Conservation (phyloP, 2,329 filamentous ascomycete genomes). For the Fusarium siculi region DNA sequence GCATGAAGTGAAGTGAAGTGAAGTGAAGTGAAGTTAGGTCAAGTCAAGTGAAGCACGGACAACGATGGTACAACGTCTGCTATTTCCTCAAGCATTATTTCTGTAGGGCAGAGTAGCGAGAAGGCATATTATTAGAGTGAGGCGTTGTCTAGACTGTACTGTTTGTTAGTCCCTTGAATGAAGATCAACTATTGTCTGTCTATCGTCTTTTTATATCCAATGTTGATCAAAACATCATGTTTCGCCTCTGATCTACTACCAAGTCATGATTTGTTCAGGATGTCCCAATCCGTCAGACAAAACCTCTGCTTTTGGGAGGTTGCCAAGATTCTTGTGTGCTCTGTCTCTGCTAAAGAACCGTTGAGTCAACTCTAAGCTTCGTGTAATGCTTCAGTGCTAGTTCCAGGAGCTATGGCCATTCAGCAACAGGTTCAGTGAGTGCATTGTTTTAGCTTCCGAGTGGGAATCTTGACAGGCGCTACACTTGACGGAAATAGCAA, state of each 20-base stretch:
- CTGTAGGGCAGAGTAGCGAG: constrained; percentile 10
- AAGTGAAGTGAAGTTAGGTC: background rate
- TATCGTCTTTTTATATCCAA: background rate
- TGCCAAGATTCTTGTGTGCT: background rate
- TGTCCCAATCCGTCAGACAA: constrained; percentile 6
- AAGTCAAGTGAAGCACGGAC: constrained; percentile 13
- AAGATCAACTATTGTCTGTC: background rate
- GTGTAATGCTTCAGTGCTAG: constrained; percentile 12
- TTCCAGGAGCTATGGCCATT: constrained; percentile 14
- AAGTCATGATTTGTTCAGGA: background rate
- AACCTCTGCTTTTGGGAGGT: constrained; percentile 1
- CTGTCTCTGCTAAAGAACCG: constrained; percentile 1
- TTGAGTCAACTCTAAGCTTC: background rate
- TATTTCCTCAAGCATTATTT: constrained; percentile 10
- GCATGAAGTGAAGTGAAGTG: background rate
- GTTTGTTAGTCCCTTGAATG: constrained; percentile 3
- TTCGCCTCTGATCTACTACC: background rate
- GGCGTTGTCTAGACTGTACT: background rate
- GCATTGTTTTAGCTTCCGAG: constrained; percentile 18
- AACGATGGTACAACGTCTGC: constrained; percentile 1
- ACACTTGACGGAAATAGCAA: constrained; percentile 16
- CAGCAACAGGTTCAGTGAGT: background rate
- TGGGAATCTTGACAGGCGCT: constrained; percentile 12
- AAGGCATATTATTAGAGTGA: background rate
- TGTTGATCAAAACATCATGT: background rate